These are phyloP conservation scores for Xylariaceae sp. DNA, from an alignment of 2,329 filamentous ascomycete species.

Conservation along the genomic window DNA sequence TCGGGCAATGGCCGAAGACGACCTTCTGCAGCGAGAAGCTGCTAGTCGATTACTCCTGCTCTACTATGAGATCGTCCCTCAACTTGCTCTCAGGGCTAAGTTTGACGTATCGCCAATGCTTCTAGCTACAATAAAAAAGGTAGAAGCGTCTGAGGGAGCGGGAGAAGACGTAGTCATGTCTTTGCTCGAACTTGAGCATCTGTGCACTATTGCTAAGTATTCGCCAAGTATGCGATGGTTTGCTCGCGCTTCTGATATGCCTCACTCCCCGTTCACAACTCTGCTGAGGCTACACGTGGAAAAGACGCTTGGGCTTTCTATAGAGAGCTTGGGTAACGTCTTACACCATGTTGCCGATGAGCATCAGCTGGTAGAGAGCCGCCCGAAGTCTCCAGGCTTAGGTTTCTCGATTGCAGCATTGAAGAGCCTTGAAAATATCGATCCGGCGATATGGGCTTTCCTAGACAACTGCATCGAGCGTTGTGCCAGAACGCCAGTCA, in stretches of 20 bases:
- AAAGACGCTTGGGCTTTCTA: constrained; percentile 50
- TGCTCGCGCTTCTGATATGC: constrained; percentile 67
- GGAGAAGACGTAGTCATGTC: constrained; percentile 56
- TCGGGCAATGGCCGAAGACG: constrained; percentile 66
- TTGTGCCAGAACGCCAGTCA: constrained; percentile 75
- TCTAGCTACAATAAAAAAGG: constrained; percentile 64
- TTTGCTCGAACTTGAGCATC: constrained; percentile 76
- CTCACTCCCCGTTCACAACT: constrained; percentile 71
- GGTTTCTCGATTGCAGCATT: constrained; percentile 49
- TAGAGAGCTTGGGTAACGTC: constrained; percentile 56
- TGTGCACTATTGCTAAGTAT: constrained; percentile 77
- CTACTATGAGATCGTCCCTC: constrained; percentile 84
- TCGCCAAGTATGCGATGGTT: constrained; percentile 93
- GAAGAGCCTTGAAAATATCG: constrained; percentile 36
- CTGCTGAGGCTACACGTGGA: constrained; percentile 63
- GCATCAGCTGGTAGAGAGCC: constrained; percentile 64
- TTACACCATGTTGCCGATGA: constrained; percentile 65
- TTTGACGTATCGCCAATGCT: constrained; percentile 85
- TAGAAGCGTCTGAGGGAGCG: constrained; percentile 58
- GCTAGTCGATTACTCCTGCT: constrained; percentile 76
- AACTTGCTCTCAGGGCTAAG: constrained; percentile 77
- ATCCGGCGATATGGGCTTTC: constrained; percentile 62
- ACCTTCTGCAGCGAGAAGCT: constrained; percentile 76
- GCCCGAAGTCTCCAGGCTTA: constrained; percentile 46
- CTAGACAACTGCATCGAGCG: constrained; percentile 82